Conservation (phyloP, 1,139 yeast species). For the Blastobotrys serpentis region DNA sequence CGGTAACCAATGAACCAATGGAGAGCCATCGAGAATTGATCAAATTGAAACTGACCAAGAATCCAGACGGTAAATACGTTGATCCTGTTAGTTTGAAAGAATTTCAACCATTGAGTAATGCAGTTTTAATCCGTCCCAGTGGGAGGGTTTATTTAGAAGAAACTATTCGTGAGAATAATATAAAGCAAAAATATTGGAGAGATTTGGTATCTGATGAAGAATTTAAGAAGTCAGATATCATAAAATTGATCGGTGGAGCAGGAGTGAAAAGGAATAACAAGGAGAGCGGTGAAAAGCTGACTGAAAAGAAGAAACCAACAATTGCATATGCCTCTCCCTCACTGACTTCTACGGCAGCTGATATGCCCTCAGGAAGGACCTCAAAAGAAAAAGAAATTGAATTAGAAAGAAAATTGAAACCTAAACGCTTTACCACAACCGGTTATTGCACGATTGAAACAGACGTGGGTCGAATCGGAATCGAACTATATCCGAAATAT, state of each 20-base stretch:
- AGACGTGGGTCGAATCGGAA: slow-evolving; percentile 41
- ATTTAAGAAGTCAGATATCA: slow-evolving; percentile 34
- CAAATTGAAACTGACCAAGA: slow-evolving; percentile 33
- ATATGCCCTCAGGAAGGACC: slow-evolving; percentile 32
- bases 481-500: slow-evolving; percentile 41
- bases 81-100: slow-evolving; percentile 40
- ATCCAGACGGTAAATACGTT: slow-evolving; percentile 33
- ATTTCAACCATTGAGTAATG: slow-evolving; percentile 33
- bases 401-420: slow-evolving; percentile 33
- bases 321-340: slow-evolving; percentile 26
- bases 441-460: slow-evolving; percentile 43
- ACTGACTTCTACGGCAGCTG: slow-evolving; percentile 39
- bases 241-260: slow-evolving; percentile 33
- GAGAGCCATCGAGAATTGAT: slow-evolving; percentile 27
- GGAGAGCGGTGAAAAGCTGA: not conserved
- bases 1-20: slow-evolving; percentile 36
- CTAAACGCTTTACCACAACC: slow-evolving; percentile 32
- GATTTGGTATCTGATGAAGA: slow-evolving; percentile 38
- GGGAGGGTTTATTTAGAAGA: slow-evolving; percentile 39
- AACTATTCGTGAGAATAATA: slow-evolving; percentile 36
- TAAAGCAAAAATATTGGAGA: slow-evolving; percentile 34
- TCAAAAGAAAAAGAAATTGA: slow-evolving; percentile 21
- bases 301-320: not conserved
- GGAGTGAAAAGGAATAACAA: slow-evolving; percentile 21
- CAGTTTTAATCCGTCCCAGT: slow-evolving; percentile 35